A percentile compares a stretch with the other conserved stretches of the same genome.
phyloP scores from a whole-genome alignment of 768 basidiomycete species.

The Rhodosporidiobolus sp. region DNA sequence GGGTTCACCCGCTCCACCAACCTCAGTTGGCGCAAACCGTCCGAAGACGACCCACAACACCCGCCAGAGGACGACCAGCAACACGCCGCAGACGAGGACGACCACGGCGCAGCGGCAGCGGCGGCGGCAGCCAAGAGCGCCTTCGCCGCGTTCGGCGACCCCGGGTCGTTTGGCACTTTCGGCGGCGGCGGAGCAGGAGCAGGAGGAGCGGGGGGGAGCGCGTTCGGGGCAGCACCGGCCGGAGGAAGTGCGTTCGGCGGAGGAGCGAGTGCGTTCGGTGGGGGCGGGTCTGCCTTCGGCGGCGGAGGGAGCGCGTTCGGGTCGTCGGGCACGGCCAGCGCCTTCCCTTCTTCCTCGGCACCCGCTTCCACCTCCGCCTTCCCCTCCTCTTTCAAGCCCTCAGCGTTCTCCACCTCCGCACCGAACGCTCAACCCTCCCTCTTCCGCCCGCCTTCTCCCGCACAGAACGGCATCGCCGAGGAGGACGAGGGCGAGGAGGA shows the following conservation, averaged over 20 bases:
- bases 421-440: background rate
- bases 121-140: background rate
- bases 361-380: background rate
- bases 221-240: background rate
- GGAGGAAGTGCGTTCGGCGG: background rate
- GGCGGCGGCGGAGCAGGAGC: background rate
- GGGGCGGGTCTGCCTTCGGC: conserved; percentile 3
- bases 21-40: conserved; percentile 11
- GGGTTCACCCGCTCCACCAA: background rate
- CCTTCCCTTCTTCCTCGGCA: background rate
- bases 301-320: background rate
- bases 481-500: conserved; percentile 2
- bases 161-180: background rate
- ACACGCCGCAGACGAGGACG: background rate
- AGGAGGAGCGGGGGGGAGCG: background rate
- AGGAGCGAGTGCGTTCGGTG: background rate
- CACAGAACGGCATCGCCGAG: background rate
- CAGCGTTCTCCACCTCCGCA: background rate
- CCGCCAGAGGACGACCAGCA: background rate
- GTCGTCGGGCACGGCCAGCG: background rate
- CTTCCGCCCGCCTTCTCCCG: background rate
- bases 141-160: conserved; percentile 16
- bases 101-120: background rate
- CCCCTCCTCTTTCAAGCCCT: background rate
- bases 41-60: background rate